Base-by-base conservation (phyloP, 2,329 filamentous ascomycete species). In the Fusarium equiseti region DNA sequence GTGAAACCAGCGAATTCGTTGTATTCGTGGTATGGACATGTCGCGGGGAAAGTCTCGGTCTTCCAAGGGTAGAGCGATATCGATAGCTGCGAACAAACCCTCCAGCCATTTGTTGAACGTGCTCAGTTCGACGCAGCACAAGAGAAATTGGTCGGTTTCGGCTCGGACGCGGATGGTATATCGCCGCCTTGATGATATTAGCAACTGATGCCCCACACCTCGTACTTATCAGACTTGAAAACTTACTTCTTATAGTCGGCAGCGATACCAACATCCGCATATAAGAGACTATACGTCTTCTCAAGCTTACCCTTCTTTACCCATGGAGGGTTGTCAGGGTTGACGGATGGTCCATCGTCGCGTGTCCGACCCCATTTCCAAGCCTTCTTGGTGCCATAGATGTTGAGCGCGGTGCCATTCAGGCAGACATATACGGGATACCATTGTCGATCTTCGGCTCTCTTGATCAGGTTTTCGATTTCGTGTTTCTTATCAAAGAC, bases 261-360 rank as follows among this genome's bases (percentile, higher is more conserved):
- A 12, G 92, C 92, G 66, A 94, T 87, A 13, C 92, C 92, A 24
- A 91, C 88, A 78, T 94, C 92, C 24, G 91, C 92, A 76, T 94
- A 90, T 69, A 93, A 87, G 50, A 94, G 83, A 55, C 89, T 91
- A 77, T 93, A 94, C n/a, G 86, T 87, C 77, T 85, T 88, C 68
- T 93, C 82, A 40, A 93, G 79, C 59, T 83, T 83, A 22, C 87
- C 87, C 65, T 81, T 84, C 70, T 81, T 86, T 45, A 86, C 79
- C 82, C 80, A 90, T 43, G 80, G 83, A 29, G 82, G 87, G 72
- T 81, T 83, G 74, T 86, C 85, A 20, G 84, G 83, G 65, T 81
- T 83, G 63, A 86, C 81, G 20, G 82, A 83, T 5, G 85, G 84
- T 2, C 84, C 85, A 49, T 84, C 86, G 68, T 84, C 86, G 65